A percentile compares a stretch with the other conserved stretches of the same genome.
phyloP scores from a whole-genome alignment of 192 early-diverging fungal species.

The Backusella parvicylindrica region DNA sequence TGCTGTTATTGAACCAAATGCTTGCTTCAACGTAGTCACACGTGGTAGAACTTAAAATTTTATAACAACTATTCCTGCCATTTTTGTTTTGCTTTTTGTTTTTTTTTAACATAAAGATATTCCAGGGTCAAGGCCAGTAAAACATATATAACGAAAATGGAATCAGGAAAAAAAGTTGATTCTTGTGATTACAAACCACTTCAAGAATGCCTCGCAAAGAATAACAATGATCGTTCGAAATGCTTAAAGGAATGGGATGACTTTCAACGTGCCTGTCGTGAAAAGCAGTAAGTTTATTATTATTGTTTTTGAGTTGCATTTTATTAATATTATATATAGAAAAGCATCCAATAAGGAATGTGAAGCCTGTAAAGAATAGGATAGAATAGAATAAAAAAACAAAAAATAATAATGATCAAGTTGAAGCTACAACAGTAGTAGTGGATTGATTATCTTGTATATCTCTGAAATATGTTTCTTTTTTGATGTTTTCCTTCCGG shows the following conservation, averaged over 20 bases:
- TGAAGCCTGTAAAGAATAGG: background rate
- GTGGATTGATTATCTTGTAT: background rate
- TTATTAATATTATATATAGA: background rate
- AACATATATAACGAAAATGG: background rate
- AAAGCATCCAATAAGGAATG: conserved; percentile 1
- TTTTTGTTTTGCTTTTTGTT: background rate
- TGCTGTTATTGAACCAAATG: no score
- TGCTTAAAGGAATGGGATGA: conserved; percentile 63
- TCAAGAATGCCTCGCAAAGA: conserved; percentile 48
- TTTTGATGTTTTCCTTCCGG: conserved; percentile 5
- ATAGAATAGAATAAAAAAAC: background rate
- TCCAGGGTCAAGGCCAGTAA: background rate
- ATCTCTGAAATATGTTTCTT: background rate
- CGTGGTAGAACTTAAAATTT: background rate
- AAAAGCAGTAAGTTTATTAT: conserved; percentile 35
- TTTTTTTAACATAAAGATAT: background rate
- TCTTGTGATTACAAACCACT: conserved; percentile 58
- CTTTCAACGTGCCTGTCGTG: conserved; percentile 53
- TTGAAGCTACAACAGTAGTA: background rate
- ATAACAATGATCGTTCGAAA: conserved; percentile 56
- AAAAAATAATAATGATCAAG: background rate
- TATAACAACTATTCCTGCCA: background rate
- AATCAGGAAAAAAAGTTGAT: conserved; percentile 10
- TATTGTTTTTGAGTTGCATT: background rate
- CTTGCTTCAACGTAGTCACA: background rate